Percentiles rank a stretch among this genome's conserved stretches.
Evolutionary conservation across 768 basidiomycete genomes (phyloP).

Genomic region (Lentinula lateritia): DNA sequence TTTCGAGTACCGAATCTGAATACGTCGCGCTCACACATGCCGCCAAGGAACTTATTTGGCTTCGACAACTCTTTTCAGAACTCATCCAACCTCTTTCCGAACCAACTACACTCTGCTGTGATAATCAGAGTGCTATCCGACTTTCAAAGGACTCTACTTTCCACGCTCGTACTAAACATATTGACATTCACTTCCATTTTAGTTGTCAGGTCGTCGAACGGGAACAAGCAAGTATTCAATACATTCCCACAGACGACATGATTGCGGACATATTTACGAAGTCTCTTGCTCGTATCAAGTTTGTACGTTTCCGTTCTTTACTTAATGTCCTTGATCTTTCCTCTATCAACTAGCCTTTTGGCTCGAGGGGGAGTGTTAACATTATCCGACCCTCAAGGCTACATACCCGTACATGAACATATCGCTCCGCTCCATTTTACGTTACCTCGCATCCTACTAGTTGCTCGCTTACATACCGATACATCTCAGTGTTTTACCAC

Average conservation of each 20-base stretch:
- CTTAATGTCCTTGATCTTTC: background rate
- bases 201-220: slow-evolving; percentile 18
- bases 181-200: slow-evolving; percentile 30
- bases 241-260: background rate
- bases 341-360: too few species aligned
- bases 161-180: slow-evolving; percentile 30
- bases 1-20: slow-evolving; percentile 30
- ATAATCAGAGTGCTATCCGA: slow-evolving; percentile 18
- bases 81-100: background rate
- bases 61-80: slow-evolving; percentile 9
- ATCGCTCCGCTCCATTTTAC: too few species aligned
- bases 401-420: too few species aligned
- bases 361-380: too few species aligned
- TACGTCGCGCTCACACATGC: slow-evolving; percentile 26
- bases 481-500: too few species aligned
- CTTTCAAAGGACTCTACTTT: slow-evolving; percentile 19
- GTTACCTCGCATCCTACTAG: too few species aligned
- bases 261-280: slow-evolving; percentile 3
- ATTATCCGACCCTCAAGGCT: too few species aligned
- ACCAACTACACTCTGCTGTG: slow-evolving; percentile 12
- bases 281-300: slow-evolving; percentile 1
- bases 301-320: background rate
- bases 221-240: slow-evolving; percentile 9
- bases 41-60: slow-evolving; percentile 16
- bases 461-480: too few species aligned